These are phyloP conservation scores for Kazachstania kunashirensis DNA, from an alignment of 805 yeast species.

Conservation along the genomic window DNA sequence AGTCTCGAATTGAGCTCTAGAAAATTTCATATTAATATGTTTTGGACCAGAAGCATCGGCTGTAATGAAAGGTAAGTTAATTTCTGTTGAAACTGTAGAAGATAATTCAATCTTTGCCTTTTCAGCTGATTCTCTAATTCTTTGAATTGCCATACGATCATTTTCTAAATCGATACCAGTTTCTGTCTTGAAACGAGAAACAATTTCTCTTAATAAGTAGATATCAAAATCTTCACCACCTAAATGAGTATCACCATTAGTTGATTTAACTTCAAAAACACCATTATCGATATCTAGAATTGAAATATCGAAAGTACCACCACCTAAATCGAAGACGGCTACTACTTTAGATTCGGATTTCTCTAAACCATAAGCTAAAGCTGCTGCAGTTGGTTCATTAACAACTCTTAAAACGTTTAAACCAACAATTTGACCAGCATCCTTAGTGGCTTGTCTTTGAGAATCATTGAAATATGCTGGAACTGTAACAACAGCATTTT, in stretches of 20 bases:
- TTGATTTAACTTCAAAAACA: conserved; percentile 94
- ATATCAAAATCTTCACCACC: conserved; percentile 90
- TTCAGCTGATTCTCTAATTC: conserved; percentile 81
- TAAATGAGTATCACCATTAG: conserved; percentile 85
- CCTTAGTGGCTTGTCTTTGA: conserved; percentile 82
- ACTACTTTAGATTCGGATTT: conserved; percentile 68
- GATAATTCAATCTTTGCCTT: conserved; percentile 72
- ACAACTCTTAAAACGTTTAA: conserved; percentile 72
- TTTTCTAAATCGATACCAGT: conserved; percentile 48
- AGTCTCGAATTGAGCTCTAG: conserved; percentile 64
- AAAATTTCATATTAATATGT: conserved; percentile 55
- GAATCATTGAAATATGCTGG: conserved; percentile 81
- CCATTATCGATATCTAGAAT: conserved; percentile 94
- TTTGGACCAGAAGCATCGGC: conserved; percentile 71
- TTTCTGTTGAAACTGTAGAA: conserved; percentile 55
- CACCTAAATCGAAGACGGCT: conserved; percentile 96
- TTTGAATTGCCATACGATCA: conserved; percentile 61
- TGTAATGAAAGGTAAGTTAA: conserved; percentile 68
- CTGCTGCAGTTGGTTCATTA: conserved; percentile 86
- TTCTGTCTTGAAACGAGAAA: conserved; percentile 69
- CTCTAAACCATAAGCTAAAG: conserved; percentile 90
- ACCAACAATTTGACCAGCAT: conserved; percentile 96
- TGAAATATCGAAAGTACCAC: conserved; percentile 97
- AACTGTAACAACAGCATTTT: conserved; percentile 85
- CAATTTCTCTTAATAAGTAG: conserved; percentile 72